Percentiles rank a stretch among this genome's conserved stretches.
phyloP scores from a whole-genome alignment of 148 eudicot species.

The Dysphania ambrosioides region DNA sequence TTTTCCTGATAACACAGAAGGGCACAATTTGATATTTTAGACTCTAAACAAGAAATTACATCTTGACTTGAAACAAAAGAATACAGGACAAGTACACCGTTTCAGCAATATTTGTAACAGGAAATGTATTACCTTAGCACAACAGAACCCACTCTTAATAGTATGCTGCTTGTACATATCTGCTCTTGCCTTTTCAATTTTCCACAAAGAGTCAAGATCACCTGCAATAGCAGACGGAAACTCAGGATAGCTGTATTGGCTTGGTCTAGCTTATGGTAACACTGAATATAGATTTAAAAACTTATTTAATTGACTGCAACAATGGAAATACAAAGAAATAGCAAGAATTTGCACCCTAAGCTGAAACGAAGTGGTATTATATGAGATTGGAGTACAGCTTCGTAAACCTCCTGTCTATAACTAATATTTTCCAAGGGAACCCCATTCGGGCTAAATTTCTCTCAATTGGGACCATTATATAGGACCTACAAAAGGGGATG shows the following conservation, averaged over 20 bases:
- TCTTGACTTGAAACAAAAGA: neutral
- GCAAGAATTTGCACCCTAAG: neutral
- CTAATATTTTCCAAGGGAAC: neutral
- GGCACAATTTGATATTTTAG: neutral
- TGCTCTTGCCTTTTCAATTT: conserved; percentile 81
- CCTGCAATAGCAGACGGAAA: conserved; percentile 40
- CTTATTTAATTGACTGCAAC: neutral
- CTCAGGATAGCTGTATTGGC: neutral
- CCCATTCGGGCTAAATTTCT: neutral
- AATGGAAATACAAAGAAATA: neutral
- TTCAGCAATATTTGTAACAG: neutral
- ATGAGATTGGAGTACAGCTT: neutral
- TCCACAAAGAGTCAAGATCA: conserved; percentile 70
- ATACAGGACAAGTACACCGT: neutral
- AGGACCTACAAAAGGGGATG: no score
- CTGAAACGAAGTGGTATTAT: neutral
- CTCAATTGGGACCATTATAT: no score
- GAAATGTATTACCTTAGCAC: conserved; percentile 66
- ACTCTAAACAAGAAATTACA: neutral
- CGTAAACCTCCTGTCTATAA: neutral
- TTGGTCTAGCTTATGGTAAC: neutral
- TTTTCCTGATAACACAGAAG: neutral
- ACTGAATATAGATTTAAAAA: neutral
- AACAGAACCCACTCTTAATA: conserved; percentile 65
- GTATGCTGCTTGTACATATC: conserved; percentile 55